phyloP scores from a whole-genome alignment of 2,329 filamentous ascomycete genomes.

The Fusarium sp. region DNA sequence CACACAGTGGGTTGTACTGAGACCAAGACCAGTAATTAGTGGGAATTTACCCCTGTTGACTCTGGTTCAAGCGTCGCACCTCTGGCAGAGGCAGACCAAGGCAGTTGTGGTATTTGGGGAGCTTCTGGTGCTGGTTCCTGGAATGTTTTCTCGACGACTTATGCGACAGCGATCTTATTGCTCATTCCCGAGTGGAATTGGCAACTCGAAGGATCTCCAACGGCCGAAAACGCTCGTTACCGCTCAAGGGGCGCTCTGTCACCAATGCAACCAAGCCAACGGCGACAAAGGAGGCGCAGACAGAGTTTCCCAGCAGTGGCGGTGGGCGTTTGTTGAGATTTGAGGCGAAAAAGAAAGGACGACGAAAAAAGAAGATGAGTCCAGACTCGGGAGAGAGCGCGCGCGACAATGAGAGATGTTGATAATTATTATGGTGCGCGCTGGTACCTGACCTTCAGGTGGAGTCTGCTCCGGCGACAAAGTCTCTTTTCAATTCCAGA shows the following conservation, averaged over 20 bases:
- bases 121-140: slow-evolving; percentile 20
- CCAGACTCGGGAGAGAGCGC: slow-evolving; percentile 2
- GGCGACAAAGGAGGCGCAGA: slow-evolving; percentile 13
- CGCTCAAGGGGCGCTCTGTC: slow-evolving; percentile 16
- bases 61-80: slow-evolving; percentile 26
- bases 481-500: slow-evolving; percentile 23
- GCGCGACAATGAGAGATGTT: not conserved
- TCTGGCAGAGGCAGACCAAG: not conserved
- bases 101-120: slow-evolving; percentile 19
- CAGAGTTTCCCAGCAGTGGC: slow-evolving; percentile 13
- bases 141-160: slow-evolving; percentile 37
- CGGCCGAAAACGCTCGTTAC: slow-evolving; percentile 14
- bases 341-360: slow-evolving; percentile 4
- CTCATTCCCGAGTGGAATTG: slow-evolving; percentile 39
- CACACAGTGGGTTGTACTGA: slow-evolving; percentile 19
- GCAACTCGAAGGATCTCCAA: slow-evolving; percentile 19
- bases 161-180: slow-evolving; percentile 35
- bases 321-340: slow-evolving; percentile 10
- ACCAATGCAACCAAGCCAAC: slow-evolving; percentile 30
- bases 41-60: slow-evolving; percentile 27
- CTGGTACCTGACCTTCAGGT: slow-evolving; percentile 20
- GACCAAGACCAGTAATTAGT: slow-evolving; percentile 28
- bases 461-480: slow-evolving; percentile 29
- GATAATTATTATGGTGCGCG: not conserved
- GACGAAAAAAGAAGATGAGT: slow-evolving; percentile 1